Percentiles rank a stretch among this genome's conserved stretches.
Conservation (phyloP, 352 stramenopile genomes). For the Blastocystis sp. region DNA sequence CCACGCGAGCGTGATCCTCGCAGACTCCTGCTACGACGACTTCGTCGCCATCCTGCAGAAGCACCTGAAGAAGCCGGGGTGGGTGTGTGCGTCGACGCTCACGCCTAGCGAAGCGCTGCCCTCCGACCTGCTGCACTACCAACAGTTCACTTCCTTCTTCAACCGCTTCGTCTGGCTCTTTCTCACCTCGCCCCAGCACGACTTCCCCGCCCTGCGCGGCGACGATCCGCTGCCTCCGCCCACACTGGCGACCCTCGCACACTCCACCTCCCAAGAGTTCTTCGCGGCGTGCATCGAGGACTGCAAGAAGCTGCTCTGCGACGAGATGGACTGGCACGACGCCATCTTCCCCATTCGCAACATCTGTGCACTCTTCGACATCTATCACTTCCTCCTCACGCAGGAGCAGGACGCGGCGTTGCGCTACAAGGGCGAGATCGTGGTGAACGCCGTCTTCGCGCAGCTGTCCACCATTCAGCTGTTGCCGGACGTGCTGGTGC, state of each 20-base stretch:
- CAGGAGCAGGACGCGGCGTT: not conserved
- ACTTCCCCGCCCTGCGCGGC: not conserved
- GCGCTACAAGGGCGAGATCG: not conserved
- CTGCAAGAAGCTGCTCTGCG: not conserved
- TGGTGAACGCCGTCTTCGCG: not conserved
- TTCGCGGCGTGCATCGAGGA: not conserved
- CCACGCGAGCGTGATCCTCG: not conserved
- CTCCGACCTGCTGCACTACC: not conserved
- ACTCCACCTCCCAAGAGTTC: not conserved
- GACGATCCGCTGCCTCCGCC: not conserved
- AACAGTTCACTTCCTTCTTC: not conserved
- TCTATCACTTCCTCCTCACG: not conserved
- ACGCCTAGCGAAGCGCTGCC: not conserved
- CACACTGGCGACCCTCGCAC: not conserved
- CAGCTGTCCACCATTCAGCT: not conserved
- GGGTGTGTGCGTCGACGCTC: not conserved
- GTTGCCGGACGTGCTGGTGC: not conserved
- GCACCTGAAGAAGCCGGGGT: not conserved
- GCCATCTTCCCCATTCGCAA: not conserved
- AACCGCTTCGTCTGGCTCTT: constrained; percentile 22
- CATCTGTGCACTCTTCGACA: not conserved
- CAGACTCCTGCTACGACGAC: not conserved
- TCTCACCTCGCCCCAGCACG: not conserved
- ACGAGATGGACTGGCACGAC: constrained; percentile 1
- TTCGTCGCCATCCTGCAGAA: not conserved